Evolutionary conservation across 257 asterid genomes (phyloP), one percentile per base, ranked within the genome.

Genomic region (Salvia splendens): DNA sequence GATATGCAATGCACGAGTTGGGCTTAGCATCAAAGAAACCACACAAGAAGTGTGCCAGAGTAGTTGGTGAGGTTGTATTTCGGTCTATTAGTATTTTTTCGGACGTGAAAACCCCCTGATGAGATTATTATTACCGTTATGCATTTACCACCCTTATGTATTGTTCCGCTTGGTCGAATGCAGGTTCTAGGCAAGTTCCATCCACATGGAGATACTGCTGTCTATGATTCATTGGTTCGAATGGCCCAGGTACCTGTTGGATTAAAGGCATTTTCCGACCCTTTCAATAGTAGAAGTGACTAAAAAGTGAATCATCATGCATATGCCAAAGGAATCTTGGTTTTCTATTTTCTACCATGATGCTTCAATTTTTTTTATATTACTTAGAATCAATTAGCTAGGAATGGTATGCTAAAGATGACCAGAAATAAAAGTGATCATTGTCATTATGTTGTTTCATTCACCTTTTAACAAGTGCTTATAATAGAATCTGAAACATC

Each of bases 101-200:
- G 15, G 36, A 42, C 54, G 24, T 53, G n/a, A 32, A 63, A 66
- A 50, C 12, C 52, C 5, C 58, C 32, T 28, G 60, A 28, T 47
- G 53, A 40, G 45, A 42, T 38, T 17, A 12, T 65, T 36, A 48
- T 70, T 47, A 53, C 12, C 43, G 16, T 36, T 35, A 36, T 24
- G 70, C 67, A 56, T 28, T 58, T 53, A 20, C 24, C 61, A 20
- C 32, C 46, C 6, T 24, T 56, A 6, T 20, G 30, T 36, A 9
- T 28, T 50, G 16, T 64, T 64, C 67, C 48, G 47, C 10, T 71
- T 73, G 76, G 50, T 66, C 57, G 46, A 61, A 64, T 54, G 49
- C 77, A 93, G 99, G 99, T 94, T 63, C 95, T 94, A 49, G 99
- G 99, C 9, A 94, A 91, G 81, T 94, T 85, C 70, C 99, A 94